These are phyloP conservation scores for Puccinia novopanici DNA, from an alignment of 1,284 basidiomycete genomes.

Conservation along the genomic window DNA sequence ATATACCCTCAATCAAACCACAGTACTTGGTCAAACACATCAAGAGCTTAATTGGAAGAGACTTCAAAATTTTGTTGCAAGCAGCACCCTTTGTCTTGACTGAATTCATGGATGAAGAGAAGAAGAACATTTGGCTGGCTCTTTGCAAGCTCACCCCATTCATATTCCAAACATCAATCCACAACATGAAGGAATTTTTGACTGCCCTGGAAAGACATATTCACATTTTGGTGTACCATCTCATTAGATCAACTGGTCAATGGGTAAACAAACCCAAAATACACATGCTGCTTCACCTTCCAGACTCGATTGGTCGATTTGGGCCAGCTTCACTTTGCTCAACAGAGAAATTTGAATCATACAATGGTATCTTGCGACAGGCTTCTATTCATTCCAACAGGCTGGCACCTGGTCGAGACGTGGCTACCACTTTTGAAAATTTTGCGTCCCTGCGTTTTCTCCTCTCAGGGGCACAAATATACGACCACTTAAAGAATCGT, in stretches of 20 bases:
- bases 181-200: conserved; percentile 57
- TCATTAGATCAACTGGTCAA: conserved; percentile 56
- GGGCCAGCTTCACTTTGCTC: neutral
- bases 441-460: conserved; percentile 8
- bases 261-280: conserved; percentile 63
- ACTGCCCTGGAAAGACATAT: conserved; percentile 57
- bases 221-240: conserved; percentile 57
- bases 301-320: conserved; percentile 50
- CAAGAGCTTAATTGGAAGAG: conserved; percentile 58
- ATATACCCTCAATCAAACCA: neutral
- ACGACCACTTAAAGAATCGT: too few relatives aligned
- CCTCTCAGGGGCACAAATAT: conserved; percentile 56
- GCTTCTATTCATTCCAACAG: conserved; percentile 26
- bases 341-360: conserved; percentile 26
- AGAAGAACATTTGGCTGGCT: conserved; percentile 57
- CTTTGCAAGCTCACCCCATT: conserved; percentile 59
- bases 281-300: conserved; percentile 55
- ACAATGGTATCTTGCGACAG: neutral
- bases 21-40: conserved; percentile 58
- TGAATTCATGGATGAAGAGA: conserved; percentile 54
- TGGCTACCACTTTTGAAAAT: conserved; percentile 14
- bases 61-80: conserved; percentile 60
- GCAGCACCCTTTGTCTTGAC: conserved; percentile 60
- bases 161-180: conserved; percentile 60
- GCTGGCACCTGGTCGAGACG: neutral